These are phyloP conservation scores for Dunaliella primolecta DNA, from an alignment of 139 green algal genomes.

Conservation along the genomic window DNA sequence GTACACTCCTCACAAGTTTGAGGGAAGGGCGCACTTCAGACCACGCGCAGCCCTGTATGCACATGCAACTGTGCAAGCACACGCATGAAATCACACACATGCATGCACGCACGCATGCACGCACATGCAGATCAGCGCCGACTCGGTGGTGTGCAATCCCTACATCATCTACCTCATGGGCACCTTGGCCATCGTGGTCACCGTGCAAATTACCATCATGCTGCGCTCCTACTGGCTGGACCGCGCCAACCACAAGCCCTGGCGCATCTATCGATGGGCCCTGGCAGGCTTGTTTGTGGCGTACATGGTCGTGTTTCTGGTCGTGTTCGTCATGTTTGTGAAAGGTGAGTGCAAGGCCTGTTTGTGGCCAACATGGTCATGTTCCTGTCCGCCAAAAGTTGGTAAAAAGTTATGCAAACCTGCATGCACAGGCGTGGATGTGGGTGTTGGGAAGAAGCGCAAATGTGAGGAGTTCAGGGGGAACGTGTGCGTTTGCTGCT, in stretches of 20 bases:
- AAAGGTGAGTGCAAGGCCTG: conserved; percentile 13
- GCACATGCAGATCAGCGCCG: neutral
- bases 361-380: too few species aligned
- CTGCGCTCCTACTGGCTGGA: conserved; percentile 15
- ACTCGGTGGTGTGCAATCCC: conserved; percentile 18
- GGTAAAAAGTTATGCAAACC: too few species aligned
- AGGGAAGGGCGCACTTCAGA: too few species aligned
- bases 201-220: conserved; percentile 12
- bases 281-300: conserved; percentile 9
- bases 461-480: too few species aligned
- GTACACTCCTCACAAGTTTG: too few species aligned
- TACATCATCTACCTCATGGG: conserved; percentile 39
- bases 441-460: too few species aligned
- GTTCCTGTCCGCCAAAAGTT: too few species aligned
- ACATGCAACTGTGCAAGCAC: too few species aligned
- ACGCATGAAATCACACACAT: neutral
- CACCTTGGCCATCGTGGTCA: conserved; percentile 22
- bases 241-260: conserved; percentile 40
- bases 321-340: conserved; percentile 15
- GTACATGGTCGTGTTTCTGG: conserved; percentile 30
- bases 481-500: too few species aligned
- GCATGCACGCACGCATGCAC: neutral
- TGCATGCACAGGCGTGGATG: too few species aligned
- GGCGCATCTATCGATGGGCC: conserved; percentile 41
- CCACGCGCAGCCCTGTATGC: too few species aligned